Evolutionary conservation across 208 protist species (phyloP), one percentile per base, ranked within the genome.

Genomic region (Crithidia acanthocephali): DNA sequence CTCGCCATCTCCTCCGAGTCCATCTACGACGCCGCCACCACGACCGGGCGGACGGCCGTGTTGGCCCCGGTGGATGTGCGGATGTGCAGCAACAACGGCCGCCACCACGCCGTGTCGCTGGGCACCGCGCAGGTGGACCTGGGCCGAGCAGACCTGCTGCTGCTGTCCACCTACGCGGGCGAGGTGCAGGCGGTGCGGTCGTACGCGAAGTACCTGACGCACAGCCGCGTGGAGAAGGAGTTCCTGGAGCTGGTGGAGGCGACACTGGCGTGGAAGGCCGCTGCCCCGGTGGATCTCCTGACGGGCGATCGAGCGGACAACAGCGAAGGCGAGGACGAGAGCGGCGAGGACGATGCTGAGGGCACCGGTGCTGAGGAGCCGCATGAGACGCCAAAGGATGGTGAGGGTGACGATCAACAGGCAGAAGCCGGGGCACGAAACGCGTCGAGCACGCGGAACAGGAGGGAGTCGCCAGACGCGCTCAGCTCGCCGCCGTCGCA

Each of bases 11-110:
- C 65, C 33, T 70, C 80, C 8, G 74, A 81, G 68, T 64, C 68
- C 20, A 55, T 73, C 22, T 64, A 72, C 58, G 58, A 63, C 44
- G 59, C 76, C 9, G 69, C 72, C 22, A 76, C 79, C n/a, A 77
- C 74, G 13, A 80, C 75, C 52, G 66, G 72, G 28, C 68, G 72
- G 59, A 84, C 79, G n/a, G 84, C 80, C 53, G 60, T 88, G 57
- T 70, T 88, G n/a, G 53, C 74, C 0, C 79, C 83, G 28, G 74
- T 74, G 2, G 48, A 79, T 28, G 60, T 88, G 37, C 37, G 51
- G 22, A 55, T 85, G 45, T 59, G 57, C 60, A 78, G 71, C 59
- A 68, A 22, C 56, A 78, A 77, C 23, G 77, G 84, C 25, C 69
- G 55, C 10, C 84, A 88, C 52, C 79, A 81, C 69, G 76, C 76